Conservation (phyloP, 129 eudicot genomes). For the Lonicera japonica region DNA sequence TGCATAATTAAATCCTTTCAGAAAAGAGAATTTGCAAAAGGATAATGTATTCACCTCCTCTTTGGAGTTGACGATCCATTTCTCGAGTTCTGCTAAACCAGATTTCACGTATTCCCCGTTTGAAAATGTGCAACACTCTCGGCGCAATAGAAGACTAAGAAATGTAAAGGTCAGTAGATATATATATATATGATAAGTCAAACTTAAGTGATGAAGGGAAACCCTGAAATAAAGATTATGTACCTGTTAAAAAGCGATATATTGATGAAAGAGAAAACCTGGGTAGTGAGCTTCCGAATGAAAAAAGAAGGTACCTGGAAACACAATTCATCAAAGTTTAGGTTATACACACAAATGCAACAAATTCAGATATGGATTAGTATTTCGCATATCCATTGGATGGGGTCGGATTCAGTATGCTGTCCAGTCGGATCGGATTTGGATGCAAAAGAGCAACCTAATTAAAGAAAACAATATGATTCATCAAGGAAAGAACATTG, state of each 20-base stretch:
- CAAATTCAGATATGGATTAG: too few species aligned
- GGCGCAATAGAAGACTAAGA: constrained; percentile 77
- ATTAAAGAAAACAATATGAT: constrained; percentile 4
- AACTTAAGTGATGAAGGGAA: neutral
- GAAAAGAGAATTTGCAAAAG: neutral
- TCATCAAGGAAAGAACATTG: neutral
- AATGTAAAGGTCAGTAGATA: constrained; percentile 4
- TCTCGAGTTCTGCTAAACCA: constrained; percentile 95
- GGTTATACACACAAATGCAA: too few species aligned
- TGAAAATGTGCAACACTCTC: constrained; percentile 97
- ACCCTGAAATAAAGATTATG: neutral
- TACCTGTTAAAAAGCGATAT: constrained; percentile 97
- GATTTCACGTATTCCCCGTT: constrained; percentile 98
- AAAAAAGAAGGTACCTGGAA: constrained; percentile 94
- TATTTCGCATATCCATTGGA: too few species aligned
- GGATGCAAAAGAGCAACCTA: neutral
- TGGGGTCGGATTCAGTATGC: too few species aligned
- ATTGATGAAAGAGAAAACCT: constrained; percentile 95
- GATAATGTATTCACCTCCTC: constrained; percentile 58
- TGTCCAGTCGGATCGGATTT: too few species aligned
- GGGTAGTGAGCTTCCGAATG: constrained; percentile 94
- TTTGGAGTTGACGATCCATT: constrained; percentile 80
- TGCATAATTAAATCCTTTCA: neutral
- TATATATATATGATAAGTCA: neutral
- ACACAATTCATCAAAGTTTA: neutral